Percentiles rank a stretch among this genome's conserved stretches.
Evolutionary conservation across 495 filamentous ascomycete species (phyloP).

Genomic region (Neurospora intermedia): DNA sequence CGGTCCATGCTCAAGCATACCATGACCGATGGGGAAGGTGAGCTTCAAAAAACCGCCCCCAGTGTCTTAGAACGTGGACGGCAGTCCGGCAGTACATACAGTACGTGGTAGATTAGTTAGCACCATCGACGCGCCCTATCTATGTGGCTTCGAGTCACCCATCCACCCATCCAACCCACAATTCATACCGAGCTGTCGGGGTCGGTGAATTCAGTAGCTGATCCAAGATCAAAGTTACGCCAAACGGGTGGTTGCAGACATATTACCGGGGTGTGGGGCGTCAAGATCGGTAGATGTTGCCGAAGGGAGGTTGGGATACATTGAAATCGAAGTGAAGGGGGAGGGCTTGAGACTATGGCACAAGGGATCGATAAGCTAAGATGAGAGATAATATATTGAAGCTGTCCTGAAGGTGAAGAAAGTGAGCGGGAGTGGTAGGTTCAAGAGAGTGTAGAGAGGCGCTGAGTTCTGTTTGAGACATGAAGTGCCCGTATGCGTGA

Average conservation of each 20-base stretch:
- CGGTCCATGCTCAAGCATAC: neutral
- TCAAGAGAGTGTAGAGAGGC: neutral
- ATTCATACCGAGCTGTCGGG: neutral
- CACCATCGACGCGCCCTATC: neutral
- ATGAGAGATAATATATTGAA: neutral
- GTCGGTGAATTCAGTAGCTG: neutral
- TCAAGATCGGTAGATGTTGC: neutral
- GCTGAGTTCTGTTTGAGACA: neutral
- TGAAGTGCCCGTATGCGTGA: no score
- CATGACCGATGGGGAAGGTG: neutral
- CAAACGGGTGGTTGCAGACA: neutral
- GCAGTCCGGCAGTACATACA: neutral
- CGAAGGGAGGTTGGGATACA: neutral
- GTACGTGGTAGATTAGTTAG: neutral
- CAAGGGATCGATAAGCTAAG: neutral
- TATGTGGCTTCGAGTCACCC: neutral
- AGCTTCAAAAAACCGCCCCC: neutral
- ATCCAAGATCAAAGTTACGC: neutral
- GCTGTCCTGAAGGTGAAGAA: neutral
- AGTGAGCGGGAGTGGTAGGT: neutral
- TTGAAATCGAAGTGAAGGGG: neutral
- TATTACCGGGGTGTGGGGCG: neutral
- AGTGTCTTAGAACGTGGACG: neutral
- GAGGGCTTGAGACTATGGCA: neutral
- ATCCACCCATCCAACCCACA: neutral